phyloP scores from a whole-genome alignment of 495 filamentous ascomycete genomes.

The Neurospora terricola region DNA sequence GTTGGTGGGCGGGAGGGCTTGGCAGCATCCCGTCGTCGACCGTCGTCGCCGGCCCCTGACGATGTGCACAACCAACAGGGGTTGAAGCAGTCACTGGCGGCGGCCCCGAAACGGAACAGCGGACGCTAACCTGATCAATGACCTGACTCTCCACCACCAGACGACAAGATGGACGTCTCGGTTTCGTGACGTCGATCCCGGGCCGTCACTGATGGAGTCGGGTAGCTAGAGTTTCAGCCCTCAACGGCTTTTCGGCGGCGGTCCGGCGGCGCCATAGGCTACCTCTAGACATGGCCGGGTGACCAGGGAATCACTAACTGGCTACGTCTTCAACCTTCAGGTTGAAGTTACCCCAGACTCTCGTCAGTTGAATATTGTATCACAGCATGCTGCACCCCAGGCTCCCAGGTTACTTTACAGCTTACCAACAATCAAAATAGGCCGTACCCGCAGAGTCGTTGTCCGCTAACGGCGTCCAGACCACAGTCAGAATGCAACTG shows the following conservation, averaged over 20 bases:
- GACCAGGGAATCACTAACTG: neutral
- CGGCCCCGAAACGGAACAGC: neutral
- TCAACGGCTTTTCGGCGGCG: neutral
- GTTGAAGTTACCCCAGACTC: neutral
- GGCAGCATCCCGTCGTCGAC: neutral
- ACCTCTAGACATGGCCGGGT: neutral
- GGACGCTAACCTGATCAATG: neutral
- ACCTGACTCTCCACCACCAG: neutral
- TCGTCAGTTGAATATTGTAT: neutral
- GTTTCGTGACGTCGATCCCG: neutral
- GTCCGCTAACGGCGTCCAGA: neutral
- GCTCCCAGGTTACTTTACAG: neutral
- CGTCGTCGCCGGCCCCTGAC: neutral
- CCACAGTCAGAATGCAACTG: neutral
- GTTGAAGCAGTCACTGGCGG: neutral
- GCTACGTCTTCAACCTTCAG: neutral
- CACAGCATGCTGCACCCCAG: neutral
- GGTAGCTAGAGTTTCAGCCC: neutral
- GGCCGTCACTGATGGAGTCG: neutral
- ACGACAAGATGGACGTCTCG: neutral
- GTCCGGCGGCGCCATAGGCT: neutral
- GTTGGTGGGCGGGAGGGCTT: neutral
- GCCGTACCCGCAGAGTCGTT: neutral
- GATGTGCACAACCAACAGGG: neutral
- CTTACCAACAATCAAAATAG: neutral